A percentile compares a stretch with the other conserved stretches of the same genome.
Evolutionary conservation across 192 early-diverging fungal species (phyloP).

Genomic region (Cladochytrium replicatum): DNA sequence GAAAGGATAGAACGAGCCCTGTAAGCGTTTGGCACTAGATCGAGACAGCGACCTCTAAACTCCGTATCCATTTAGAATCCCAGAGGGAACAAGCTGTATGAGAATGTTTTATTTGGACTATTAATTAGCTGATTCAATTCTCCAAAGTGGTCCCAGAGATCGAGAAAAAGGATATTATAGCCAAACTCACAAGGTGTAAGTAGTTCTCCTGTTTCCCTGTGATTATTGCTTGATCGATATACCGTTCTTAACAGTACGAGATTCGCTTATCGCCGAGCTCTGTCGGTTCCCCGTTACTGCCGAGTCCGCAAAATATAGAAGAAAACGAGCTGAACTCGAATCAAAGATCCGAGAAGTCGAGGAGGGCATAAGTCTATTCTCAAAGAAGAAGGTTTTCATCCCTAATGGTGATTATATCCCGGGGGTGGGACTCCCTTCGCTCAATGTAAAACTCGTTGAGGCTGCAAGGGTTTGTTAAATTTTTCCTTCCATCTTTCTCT

Average conservation of each 20-base stretch:
- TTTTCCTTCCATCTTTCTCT: no score
- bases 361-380: constrained; percentile 31
- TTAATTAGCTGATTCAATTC: constrained; percentile 3
- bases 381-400: constrained; percentile 29
- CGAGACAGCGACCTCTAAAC: not conserved
- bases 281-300: constrained; percentile 32
- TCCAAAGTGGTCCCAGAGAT: constrained; percentile 30
- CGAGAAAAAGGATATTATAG: constrained; percentile 33
- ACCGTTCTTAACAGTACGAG: constrained; percentile 13
- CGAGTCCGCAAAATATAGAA: constrained; percentile 28
- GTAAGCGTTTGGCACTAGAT: constrained; percentile 9
- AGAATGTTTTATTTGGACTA: not conserved
- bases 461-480: no score
- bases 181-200: constrained; percentile 22
- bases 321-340: constrained; percentile 28
- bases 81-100: constrained; percentile 34
- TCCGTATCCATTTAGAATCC: constrained; percentile 18
- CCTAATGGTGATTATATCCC: constrained; percentile 18
- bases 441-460: no score
- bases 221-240: not conserved
- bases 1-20: constrained; percentile 25
- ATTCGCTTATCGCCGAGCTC: constrained; percentile 25
- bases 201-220: not conserved
- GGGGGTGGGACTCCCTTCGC: no score
- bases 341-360: constrained; percentile 34